Conservation (phyloP, 441 rosid genomes). For the Adansonia grandidieri region DNA sequence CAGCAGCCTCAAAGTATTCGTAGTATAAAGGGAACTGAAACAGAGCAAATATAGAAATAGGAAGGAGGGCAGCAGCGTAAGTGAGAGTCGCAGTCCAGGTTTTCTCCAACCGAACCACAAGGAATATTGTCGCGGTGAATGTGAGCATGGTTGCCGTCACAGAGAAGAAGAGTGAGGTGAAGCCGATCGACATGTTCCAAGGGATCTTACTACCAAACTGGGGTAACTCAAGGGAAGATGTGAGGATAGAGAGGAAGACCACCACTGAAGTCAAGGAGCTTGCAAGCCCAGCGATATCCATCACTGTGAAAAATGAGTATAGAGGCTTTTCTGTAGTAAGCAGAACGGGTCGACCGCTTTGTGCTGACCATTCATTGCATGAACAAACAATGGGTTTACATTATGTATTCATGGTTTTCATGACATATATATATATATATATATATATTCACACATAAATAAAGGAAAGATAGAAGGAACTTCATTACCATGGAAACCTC, state of each 20-base stretch:
- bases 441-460: too few relatives aligned
- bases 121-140: slow-evolving; percentile 28
- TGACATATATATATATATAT: too few relatives aligned
- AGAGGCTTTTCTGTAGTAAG: slow-evolving; percentile 14
- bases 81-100: slow-evolving; percentile 18
- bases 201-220: slow-evolving; percentile 22
- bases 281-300: slow-evolving; percentile 28
- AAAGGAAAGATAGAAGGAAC: too few relatives aligned
- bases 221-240: slow-evolving; percentile 13
- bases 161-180: slow-evolving; percentile 25
- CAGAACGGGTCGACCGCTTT: slow-evolving; percentile 28
- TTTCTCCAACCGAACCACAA: slow-evolving; percentile 10
- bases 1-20: neutral
- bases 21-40: slow-evolving; percentile 21
- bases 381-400: neutral
- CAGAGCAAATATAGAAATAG: slow-evolving; percentile 14
- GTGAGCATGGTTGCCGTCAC: slow-evolving; percentile 28
- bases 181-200: slow-evolving; percentile 17
- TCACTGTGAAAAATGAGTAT: slow-evolving; percentile 28
- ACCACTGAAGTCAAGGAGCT: neutral
- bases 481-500: neutral
- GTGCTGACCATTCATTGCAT: neutral
- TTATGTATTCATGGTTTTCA: too few relatives aligned
- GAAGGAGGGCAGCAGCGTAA: slow-evolving; percentile 28
- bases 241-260: slow-evolving; percentile 35